phyloP scores from a whole-genome alignment of 75 land plant genomes.

The Sequoiadendron giganteum region DNA sequence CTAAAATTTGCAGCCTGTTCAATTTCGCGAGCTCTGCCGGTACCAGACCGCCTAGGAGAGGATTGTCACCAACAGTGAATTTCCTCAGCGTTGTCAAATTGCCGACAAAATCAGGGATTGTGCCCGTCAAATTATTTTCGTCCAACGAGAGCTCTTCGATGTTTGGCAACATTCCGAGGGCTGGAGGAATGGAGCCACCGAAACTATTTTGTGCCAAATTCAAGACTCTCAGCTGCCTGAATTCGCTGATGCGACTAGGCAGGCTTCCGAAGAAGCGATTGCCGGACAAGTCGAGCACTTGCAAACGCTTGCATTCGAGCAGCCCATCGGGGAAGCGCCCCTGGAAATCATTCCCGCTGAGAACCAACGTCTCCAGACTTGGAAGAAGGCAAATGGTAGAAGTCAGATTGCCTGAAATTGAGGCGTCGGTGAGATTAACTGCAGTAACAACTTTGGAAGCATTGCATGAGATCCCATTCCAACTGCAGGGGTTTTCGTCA shows the following conservation, averaged over 20 bases:
- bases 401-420: constrained; percentile 7
- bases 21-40: constrained; percentile 16
- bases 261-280: constrained; percentile 39
- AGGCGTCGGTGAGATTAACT: background rate
- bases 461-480: constrained; percentile 69
- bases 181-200: constrained; percentile 40
- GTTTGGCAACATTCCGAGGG: constrained; percentile 42
- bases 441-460: background rate
- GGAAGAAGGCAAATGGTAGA: constrained; percentile 12
- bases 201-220: constrained; percentile 62
- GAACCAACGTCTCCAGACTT: background rate
- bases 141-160: constrained; percentile 26
- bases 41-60: constrained; percentile 17
- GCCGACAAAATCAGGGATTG: constrained; percentile 21
- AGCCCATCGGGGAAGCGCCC: constrained; percentile 53
- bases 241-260: constrained; percentile 35
- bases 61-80: constrained; percentile 17
- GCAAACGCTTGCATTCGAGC: constrained; percentile 37
- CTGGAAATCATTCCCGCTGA: constrained; percentile 28
- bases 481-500: constrained; percentile 63
- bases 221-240: constrained; percentile 42
- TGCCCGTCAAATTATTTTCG: background rate
- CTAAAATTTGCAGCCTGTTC: background rate
- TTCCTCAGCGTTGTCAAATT: constrained; percentile 23
- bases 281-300: constrained; percentile 21